Base-by-base conservation (phyloP, 495 filamentous ascomycete species). In the Pyrenula massariospora region DNA sequence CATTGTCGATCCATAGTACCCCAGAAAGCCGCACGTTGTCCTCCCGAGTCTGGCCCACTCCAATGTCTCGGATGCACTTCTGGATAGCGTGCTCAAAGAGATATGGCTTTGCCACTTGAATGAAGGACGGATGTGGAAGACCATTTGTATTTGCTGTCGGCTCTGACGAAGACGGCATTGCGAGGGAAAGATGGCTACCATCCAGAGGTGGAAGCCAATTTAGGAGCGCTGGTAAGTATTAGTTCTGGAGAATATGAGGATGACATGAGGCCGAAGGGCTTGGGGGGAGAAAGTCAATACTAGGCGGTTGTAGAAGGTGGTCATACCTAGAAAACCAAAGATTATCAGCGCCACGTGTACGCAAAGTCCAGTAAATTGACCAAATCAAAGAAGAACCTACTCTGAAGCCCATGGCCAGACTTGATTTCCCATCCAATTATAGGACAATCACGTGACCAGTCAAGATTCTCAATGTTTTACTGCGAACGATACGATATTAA, bases 1-100 rank as follows among this genome's bases (percentile, higher is more conserved):
- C 85, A 63, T 78, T 84, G 65, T 92, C 87, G 53, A 95, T 88
- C 80, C 88, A 86, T 5, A 84, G 76, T 0, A 94, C 82, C 36
- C 89, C 90, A 59, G 87, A 84, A 19, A 94, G 66, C 31, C 89
- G 80, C 52, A 84, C 73, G 25, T 65, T 75, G 58, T 91, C 87
- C 63, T 95, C 89, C 21, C 78, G 76, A 19, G 75, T 73, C 42
- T 81, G 77, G 53, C 76, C 78, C 25, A 81, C 71, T 0, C 76
- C 77, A 65, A 77, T 73, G 12, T 69, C 71, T 0, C 70, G 66
- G n/a, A 86, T 70, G 56, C 79, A 83, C 59, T 74, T 70, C 56
- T 83, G 75, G 22, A 86, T 73, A 31, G 77, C 77, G 58, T 81
- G 75, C 63, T 87, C 77, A 58, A 84, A 83, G 58, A 87, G 70